A percentile compares a stretch with the other conserved stretches of the same genome.
Evolutionary conservation across 148 eudicot species (phyloP).

Genomic region (Cornus controversa): DNA sequence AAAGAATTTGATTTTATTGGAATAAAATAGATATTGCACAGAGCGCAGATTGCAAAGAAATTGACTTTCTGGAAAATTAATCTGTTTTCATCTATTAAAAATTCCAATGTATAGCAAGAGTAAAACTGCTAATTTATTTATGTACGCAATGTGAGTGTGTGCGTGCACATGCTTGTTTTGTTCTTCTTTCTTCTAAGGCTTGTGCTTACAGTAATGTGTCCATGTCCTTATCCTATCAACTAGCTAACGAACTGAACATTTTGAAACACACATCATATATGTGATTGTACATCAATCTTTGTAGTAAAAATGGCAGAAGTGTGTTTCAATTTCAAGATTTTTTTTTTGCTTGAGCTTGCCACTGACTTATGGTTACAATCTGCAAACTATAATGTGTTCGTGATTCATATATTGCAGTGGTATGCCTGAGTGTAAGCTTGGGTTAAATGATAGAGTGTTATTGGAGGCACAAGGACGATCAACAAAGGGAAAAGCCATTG

Average conservation of each 20-base stretch:
- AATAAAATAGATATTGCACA: too few species aligned
- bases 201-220: not conserved
- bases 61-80: too few species aligned
- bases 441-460: constrained; percentile 87
- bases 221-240: not conserved
- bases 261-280: not conserved
- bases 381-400: not conserved
- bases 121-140: not conserved
- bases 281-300: not conserved
- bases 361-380: constrained; percentile 6
- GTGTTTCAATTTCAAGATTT: constrained; percentile 1
- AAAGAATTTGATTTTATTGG: too few species aligned
- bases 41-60: too few species aligned
- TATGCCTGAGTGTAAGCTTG: constrained; percentile 99
- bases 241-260: not conserved
- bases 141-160: not conserved
- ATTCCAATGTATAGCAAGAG: not conserved
- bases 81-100: not conserved
- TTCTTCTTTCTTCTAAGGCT: not conserved
- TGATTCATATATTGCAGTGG: constrained; percentile 62
- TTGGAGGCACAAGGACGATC: constrained; percentile 90
- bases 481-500: constrained; percentile 88
- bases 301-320: not conserved
- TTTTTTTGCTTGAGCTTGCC: not conserved
- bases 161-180: not conserved